Evolutionary conservation across 2,329 filamentous ascomycete genomes (phyloP).

Genomic region (Ophiostoma australiae): DNA sequence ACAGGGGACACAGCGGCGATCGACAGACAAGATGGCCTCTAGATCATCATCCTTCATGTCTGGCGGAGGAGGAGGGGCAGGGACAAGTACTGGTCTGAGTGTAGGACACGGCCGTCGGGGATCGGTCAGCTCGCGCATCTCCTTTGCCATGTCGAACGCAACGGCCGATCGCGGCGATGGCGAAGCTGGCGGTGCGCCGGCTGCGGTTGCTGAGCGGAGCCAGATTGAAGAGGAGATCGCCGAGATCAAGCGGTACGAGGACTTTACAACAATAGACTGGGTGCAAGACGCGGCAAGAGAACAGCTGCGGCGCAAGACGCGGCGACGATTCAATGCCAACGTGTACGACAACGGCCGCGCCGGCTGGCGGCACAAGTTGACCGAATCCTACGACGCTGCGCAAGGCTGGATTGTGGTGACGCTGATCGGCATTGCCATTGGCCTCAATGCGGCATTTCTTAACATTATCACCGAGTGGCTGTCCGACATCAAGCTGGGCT

Average conservation of each 20-base stretch:
- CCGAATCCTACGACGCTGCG: slow-evolving; percentile 88
- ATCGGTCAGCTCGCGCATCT: slow-evolving; percentile 1
- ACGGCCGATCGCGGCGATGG: slow-evolving; percentile 42
- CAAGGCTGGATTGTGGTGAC: slow-evolving; percentile 98
- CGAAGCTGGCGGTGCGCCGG: slow-evolving; percentile 45
- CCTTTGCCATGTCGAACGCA: slow-evolving; percentile 53
- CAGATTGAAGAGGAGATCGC: slow-evolving; percentile 88
- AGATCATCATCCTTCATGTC: slow-evolving; percentile 6
- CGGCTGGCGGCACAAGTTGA: slow-evolving; percentile 75
- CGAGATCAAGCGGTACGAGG: slow-evolving; percentile 97
- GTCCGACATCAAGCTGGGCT: slow-evolving; percentile 90
- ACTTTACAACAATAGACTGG: slow-evolving; percentile 99
- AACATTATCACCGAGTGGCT: slow-evolving; percentile 98
- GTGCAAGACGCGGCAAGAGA: slow-evolving; percentile 94
- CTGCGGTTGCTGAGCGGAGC: slow-evolving; percentile 46
- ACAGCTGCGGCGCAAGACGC: slow-evolving; percentile 71
- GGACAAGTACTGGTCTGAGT: not conserved
- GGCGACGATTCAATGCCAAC: slow-evolving; percentile 65
- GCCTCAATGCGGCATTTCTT: slow-evolving; percentile 83
- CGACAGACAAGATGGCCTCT: not conserved
- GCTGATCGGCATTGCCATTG: slow-evolving; percentile 86
- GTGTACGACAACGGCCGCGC: slow-evolving; percentile 63
- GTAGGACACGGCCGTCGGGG: not conserved
- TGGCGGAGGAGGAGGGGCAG: not conserved
- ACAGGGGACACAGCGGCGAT: not conserved